Evolutionary conservation across 495 filamentous ascomycete genomes (phyloP).

Genomic region (Pseudomonodictys pantanalensis): DNA sequence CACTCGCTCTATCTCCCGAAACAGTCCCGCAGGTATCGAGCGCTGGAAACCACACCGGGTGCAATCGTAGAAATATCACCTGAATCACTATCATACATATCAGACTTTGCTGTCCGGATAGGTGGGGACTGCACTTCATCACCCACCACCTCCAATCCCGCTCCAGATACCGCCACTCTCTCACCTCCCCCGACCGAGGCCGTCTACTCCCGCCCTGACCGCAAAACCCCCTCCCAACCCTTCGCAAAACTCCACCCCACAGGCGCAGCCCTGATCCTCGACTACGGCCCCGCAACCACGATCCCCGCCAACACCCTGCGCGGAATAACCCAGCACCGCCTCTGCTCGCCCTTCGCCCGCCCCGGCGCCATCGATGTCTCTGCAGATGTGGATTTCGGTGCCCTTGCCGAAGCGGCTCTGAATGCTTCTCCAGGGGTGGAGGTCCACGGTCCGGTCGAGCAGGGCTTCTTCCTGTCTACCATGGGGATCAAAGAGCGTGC

Average conservation of each 20-base stretch:
- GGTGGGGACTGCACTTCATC: too few species aligned
- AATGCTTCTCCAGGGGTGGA: slow-evolving; percentile 73
- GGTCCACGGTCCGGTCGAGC: slow-evolving; percentile 88
- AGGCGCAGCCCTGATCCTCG: slow-evolving; percentile 86
- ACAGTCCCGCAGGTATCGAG: slow-evolving; percentile 75
- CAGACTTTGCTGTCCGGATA: slow-evolving; percentile 79
- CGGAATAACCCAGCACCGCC: slow-evolving; percentile 72
- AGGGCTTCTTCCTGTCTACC: slow-evolving; percentile 69
- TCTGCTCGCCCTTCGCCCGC: slow-evolving; percentile 68
- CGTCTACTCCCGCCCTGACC: slow-evolving; percentile 7
- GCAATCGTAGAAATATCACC: slow-evolving; percentile 86
- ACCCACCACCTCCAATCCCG: slow-evolving; percentile 44
- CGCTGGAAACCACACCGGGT: slow-evolving; percentile 59
- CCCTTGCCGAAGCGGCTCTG: slow-evolving; percentile 76
- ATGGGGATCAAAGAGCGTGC: slow-evolving; percentile 83
- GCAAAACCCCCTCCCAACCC: slow-evolving; percentile 25
- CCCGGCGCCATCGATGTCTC: slow-evolving; percentile 82
- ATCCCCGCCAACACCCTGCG: slow-evolving; percentile 84
- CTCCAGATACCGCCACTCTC: slow-evolving; percentile 56
- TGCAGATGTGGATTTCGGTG: slow-evolving; percentile 88
- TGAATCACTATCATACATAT: slow-evolving; percentile 71
- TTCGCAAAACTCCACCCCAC: slow-evolving; percentile 63
- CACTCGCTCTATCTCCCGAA: slow-evolving; percentile 81
- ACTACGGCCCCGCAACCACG: slow-evolving; percentile 78
- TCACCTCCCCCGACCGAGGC: slow-evolving; percentile 29